Evolutionary conservation across 2,329 filamentous ascomycete genomes (phyloP).

Genomic region (Alternaria sp.): DNA sequence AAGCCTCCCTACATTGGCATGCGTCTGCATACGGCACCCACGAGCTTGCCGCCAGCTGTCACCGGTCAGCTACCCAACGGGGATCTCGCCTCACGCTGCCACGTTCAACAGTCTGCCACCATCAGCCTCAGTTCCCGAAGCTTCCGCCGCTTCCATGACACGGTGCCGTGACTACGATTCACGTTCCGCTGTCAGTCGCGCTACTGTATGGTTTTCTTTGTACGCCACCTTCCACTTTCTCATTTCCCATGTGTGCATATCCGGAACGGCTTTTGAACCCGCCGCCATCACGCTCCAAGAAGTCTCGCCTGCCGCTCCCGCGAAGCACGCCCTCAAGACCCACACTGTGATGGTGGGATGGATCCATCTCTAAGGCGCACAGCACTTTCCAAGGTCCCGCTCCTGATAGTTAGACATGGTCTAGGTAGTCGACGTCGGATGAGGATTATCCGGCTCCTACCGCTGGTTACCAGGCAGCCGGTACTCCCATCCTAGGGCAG

Average conservation of each 20-base stretch:
- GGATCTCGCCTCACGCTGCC: background rate
- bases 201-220: background rate
- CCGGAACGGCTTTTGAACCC: background rate
- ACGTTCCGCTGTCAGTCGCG: background rate
- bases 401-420: background rate
- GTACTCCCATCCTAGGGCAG: background rate
- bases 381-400: background rate
- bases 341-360: background rate
- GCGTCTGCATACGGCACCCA: background rate
- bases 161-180: background rate
- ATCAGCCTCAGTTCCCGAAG: background rate
- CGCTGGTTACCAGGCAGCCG: slow-evolving; percentile 18
- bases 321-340: background rate
- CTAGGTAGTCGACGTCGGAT: background rate
- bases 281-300: background rate
- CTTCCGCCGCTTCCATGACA: background rate
- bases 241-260: background rate
- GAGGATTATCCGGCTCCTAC: slow-evolving; percentile 23
- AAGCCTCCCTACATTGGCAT: background rate
- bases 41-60: background rate
- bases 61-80: background rate
- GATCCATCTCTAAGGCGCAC: background rate
- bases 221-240: background rate
- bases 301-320: background rate
- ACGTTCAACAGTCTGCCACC: background rate